phyloP scores from a whole-genome alignment of 2,329 filamentous ascomycete genomes.

The Arthrobotrys musiformis region DNA sequence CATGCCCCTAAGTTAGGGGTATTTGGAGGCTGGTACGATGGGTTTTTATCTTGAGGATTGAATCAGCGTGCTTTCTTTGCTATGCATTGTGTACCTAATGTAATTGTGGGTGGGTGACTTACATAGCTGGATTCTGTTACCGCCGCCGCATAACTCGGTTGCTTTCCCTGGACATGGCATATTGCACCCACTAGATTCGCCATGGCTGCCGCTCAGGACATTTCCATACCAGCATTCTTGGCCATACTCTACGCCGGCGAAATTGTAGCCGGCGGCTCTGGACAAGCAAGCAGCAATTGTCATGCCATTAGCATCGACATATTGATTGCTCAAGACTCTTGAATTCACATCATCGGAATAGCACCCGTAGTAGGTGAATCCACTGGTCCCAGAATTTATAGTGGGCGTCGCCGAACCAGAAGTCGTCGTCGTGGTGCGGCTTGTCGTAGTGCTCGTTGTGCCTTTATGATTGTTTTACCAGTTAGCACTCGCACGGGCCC shows the following conservation, averaged over 20 bases:
- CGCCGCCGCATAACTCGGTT: constrained; percentile 69
- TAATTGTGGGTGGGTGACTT: not conserved
- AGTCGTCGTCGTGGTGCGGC: not conserved
- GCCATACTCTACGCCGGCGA: constrained; percentile 63
- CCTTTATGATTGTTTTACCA: not conserved
- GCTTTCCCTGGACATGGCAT: constrained; percentile 67
- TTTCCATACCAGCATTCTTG: constrained; percentile 40
- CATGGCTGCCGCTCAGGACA: not conserved
- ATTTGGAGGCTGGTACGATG: constrained; percentile 11
- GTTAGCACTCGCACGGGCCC: not conserved
- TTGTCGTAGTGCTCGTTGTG: not conserved
- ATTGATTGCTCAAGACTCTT: constrained; percentile 57
- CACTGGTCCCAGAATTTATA: constrained; percentile 16
- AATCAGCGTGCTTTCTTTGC: not conserved
- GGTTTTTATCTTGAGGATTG: not conserved
- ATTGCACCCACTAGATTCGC: constrained; percentile 64
- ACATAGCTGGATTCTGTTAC: constrained; percentile 60
- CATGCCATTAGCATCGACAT: constrained; percentile 59
- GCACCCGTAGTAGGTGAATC: constrained; percentile 42
- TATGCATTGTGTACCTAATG: not conserved
- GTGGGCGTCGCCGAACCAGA: not conserved
- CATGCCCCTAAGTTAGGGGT: not conserved
- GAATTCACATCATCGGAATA: constrained; percentile 63
- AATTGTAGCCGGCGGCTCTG: constrained; percentile 60
- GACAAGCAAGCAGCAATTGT: constrained; percentile 61